Conservation (phyloP, 495 filamentous ascomycete genomes). For the Podospora anserina region DNA sequence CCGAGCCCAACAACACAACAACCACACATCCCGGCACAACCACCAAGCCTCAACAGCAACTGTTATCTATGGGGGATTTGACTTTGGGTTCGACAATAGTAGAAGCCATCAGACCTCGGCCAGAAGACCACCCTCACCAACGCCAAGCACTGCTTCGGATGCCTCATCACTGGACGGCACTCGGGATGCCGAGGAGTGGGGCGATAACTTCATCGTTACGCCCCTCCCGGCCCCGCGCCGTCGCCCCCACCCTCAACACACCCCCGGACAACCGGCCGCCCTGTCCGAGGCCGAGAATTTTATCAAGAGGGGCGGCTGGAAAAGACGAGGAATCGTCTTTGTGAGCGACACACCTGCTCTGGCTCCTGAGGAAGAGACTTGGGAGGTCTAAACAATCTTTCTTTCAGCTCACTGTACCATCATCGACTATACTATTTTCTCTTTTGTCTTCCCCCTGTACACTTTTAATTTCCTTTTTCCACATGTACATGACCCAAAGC, state of each 20-base stretch:
- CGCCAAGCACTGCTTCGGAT: conserved; percentile 5
- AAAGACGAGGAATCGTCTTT: conserved; percentile 49
- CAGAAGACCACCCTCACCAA: conserved; percentile 14
- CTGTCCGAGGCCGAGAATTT: conserved; percentile 37
- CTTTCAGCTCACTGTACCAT: neutral
- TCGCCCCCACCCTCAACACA: conserved; percentile 14
- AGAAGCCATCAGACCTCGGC: neutral
- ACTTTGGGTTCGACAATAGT: conserved; percentile 32
- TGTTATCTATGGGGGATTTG: conserved; percentile 38
- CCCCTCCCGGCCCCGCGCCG: conserved; percentile 11
- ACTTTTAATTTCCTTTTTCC: neutral
- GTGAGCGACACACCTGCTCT: conserved; percentile 23
- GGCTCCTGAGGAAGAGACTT: conserved; percentile 30
- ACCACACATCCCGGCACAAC: conserved; percentile 4
- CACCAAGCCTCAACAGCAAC: conserved; percentile 16
- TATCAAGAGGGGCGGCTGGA: conserved; percentile 48
- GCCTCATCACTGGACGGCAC: conserved; percentile 6
- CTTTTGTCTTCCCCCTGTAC: neutral
- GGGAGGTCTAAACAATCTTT: conserved; percentile 24
- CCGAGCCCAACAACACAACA: conserved; percentile 5
- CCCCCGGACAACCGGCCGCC: conserved; percentile 8
- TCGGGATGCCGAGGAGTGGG: conserved; percentile 8
- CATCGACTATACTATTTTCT: conserved; percentile 1
- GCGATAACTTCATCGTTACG: conserved; percentile 15
- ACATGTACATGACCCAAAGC: neutral